Evolutionary conservation across 176 grass and related monocot species (phyloP).

Genomic region (Musa beccarii): DNA sequence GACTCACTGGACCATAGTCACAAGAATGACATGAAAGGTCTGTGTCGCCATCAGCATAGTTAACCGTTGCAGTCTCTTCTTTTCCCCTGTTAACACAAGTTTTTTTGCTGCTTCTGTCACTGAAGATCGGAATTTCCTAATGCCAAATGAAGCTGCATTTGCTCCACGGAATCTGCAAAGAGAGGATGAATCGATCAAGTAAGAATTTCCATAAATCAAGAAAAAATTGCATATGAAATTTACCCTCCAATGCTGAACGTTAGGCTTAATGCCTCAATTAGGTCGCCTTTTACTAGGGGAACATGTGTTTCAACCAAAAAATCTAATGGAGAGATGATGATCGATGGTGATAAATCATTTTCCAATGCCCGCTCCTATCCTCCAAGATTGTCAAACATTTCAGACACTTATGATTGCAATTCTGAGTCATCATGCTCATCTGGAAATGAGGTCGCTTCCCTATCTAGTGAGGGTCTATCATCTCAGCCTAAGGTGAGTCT

Average conservation of each 20-base stretch:
- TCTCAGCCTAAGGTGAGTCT: not conserved
- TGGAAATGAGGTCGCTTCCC: not conserved
- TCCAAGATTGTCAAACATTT: slow-evolving; percentile 10
- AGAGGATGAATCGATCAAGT: slow-evolving; percentile 13
- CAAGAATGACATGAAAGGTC: slow-evolving; percentile 21
- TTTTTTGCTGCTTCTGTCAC: not conserved
- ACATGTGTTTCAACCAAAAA: not conserved
- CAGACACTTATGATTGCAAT: slow-evolving; percentile 7
- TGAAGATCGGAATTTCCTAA: slow-evolving; percentile 4
- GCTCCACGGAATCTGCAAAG: slow-evolving; percentile 15
- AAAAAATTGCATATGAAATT: not conserved
- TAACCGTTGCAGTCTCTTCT: not conserved
- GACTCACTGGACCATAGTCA: slow-evolving; percentile 10
- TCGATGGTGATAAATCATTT: slow-evolving; percentile 25
- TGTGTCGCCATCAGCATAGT: not conserved
- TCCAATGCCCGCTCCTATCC: slow-evolving; percentile 4
- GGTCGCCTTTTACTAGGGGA: not conserved
- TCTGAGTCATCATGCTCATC: slow-evolving; percentile 16
- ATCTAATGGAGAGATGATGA: slow-evolving; percentile 4
- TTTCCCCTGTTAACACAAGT: not conserved
- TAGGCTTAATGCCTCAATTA: not conserved
- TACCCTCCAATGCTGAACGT: not conserved
- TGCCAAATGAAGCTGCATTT: slow-evolving; percentile 24
- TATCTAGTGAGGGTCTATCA: not conserved
- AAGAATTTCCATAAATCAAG: not conserved